A percentile compares a stretch with the other conserved stretches of the same genome.
Conservation (phyloP, 768 basidiomycete genomes). For the Russula ochroleuca region DNA sequence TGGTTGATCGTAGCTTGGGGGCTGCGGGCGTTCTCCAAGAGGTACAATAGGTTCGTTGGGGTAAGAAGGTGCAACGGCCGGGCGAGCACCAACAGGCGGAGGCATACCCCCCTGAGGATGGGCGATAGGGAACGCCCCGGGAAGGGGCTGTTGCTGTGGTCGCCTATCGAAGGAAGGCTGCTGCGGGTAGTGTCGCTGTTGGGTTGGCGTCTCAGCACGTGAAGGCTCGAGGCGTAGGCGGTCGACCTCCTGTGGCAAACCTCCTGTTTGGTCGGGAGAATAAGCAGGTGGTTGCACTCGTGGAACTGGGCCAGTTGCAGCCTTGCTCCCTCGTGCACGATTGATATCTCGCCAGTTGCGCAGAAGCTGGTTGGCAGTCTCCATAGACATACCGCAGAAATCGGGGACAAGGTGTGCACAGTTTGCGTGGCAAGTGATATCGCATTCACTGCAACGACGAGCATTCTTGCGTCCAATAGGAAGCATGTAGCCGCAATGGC, state of each 20-base stretch:
- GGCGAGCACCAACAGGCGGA: constrained; percentile 37
- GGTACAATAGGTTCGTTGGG: constrained; percentile 37
- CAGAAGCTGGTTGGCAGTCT: constrained; percentile 91
- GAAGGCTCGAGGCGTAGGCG: constrained; percentile 29
- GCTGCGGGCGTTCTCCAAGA: constrained; percentile 23
- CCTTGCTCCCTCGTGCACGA: constrained; percentile 51
- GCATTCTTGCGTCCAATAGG: constrained; percentile 97
- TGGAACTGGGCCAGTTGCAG: constrained; percentile 38
- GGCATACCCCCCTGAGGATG: constrained; percentile 32
- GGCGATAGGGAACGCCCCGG: constrained; percentile 26
- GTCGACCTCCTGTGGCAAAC: constrained; percentile 30
- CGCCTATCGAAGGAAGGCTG: constrained; percentile 27
- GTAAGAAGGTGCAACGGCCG: constrained; percentile 37
- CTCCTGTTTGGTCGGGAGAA: constrained; percentile 31
- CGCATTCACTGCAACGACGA: constrained; percentile 92
- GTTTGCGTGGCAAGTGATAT: constrained; percentile 93
- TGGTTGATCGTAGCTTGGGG: constrained; percentile 23
- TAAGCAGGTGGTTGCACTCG: constrained; percentile 36
- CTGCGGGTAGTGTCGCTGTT: constrained; percentile 28
- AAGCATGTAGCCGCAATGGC: constrained; percentile 98
- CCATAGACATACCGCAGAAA: constrained; percentile 99
- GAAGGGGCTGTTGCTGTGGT: constrained; percentile 28
- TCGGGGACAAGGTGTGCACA: constrained; percentile 98
- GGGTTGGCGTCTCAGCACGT: constrained; percentile 28
- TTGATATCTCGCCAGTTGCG: constrained; percentile 92